phyloP scores from a whole-genome alignment of 2,329 filamentous ascomycete genomes.

The Colletotrichum scovillei region DNA sequence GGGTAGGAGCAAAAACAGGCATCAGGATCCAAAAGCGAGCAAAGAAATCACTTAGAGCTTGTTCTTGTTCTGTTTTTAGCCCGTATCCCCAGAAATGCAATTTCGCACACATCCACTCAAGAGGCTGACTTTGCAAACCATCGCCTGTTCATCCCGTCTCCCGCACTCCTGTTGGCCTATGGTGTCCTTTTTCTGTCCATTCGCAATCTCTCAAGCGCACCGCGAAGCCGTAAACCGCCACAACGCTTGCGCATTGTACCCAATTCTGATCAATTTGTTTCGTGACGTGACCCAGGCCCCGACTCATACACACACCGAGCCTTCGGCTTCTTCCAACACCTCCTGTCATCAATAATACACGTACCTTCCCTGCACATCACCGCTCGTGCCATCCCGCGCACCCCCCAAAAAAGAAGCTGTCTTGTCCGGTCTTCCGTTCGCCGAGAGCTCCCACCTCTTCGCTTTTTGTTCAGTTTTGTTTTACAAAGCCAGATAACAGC shows the following conservation, averaged over 20 bases:
- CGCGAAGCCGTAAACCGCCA: neutral
- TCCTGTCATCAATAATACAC: too few relatives aligned
- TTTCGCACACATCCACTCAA: constrained; percentile 1
- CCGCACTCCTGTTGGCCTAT: neutral
- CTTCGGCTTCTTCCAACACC: neutral
- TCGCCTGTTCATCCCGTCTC: constrained; percentile 22
- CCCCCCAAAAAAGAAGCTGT: neutral
- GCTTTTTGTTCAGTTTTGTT: neutral
- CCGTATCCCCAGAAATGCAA: neutral
- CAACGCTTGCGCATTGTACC: neutral
- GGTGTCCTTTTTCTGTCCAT: neutral
- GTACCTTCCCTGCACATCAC: constrained; percentile 13
- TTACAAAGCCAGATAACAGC: constrained; percentile 16
- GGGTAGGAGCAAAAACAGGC: neutral
- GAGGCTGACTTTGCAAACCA: constrained; percentile 4
- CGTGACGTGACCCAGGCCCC: neutral
- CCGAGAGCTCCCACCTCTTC: neutral
- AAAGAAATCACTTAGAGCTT: neutral
- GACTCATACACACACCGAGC: constrained; percentile 5
- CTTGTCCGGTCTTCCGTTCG: neutral
- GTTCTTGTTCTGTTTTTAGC: constrained; percentile 14
- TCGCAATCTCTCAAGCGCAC: neutral
- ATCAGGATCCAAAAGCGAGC: neutral
- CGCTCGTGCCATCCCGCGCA: constrained; percentile 20
- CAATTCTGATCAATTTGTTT: neutral